These are phyloP conservation scores for Tilletia walkeri DNA, from an alignment of 1,284 basidiomycete species.

Conservation along the genomic window DNA sequence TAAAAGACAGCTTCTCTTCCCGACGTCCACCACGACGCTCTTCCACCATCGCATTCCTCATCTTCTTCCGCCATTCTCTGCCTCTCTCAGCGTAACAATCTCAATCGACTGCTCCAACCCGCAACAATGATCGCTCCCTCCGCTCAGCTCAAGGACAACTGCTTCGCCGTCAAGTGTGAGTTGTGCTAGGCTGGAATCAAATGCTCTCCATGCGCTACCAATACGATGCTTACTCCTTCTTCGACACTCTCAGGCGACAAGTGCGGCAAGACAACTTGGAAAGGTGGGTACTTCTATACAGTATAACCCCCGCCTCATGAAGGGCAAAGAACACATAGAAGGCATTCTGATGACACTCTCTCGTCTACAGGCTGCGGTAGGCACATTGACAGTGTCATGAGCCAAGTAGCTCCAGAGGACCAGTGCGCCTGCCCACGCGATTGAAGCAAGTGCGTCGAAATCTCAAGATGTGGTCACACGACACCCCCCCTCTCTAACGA, in stretches of 20 bases:
- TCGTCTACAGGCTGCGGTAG: slow-evolving; percentile 28
- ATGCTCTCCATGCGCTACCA: neutral
- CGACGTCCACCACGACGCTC: neutral
- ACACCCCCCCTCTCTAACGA: neutral
- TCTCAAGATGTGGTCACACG: slow-evolving; percentile 8
- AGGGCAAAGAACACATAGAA: too few relatives aligned
- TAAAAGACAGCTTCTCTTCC: neutral
- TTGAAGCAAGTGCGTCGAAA: neutral
- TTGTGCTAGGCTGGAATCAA: neutral
- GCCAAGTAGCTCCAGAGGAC: neutral
- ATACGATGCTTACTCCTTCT: neutral
- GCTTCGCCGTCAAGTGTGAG: slow-evolving; percentile 37
- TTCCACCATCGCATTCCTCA: neutral
- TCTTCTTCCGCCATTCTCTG: neutral
- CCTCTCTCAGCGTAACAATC: neutral
- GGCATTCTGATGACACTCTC: neutral
- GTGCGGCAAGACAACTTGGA: slow-evolving; percentile 44
- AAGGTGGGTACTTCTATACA: neutral
- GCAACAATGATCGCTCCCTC: neutral
- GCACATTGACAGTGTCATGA: slow-evolving; percentile 29
- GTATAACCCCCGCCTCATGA: too few relatives aligned
- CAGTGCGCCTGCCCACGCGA: slow-evolving; percentile 7
- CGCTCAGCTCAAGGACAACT: slow-evolving; percentile 26
- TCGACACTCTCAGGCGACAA: slow-evolving; percentile 29
- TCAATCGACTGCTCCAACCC: too few relatives aligned